Percentiles rank a stretch among this genome's conserved stretches.
These are phyloP conservation scores for Telopea speciosissima DNA, from an alignment of 177 flowering plant genomes.

Conservation along the genomic window DNA sequence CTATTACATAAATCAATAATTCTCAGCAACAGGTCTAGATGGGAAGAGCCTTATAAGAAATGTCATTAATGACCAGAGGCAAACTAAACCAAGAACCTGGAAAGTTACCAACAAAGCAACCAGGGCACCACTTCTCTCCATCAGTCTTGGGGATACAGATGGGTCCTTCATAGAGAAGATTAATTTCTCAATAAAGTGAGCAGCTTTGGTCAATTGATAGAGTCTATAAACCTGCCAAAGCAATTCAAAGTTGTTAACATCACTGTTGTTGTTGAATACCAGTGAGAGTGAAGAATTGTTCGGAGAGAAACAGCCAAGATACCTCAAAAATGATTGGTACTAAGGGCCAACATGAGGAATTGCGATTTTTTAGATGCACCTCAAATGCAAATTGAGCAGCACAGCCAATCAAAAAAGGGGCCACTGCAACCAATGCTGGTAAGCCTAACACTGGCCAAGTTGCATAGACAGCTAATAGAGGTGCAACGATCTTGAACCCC, in stretches of 20 bases:
- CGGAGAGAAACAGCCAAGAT: background rate
- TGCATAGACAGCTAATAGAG: conserved; percentile 50
- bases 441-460: conserved; percentile 71
- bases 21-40: conserved; percentile 84
- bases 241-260: conserved; percentile 12
- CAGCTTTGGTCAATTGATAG: conserved; percentile 74
- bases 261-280: background rate
- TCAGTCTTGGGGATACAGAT: conserved; percentile 31
- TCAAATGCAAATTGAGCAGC: conserved; percentile 63
- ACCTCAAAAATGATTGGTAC: conserved; percentile 93
- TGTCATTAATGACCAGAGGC: conserved; percentile 84
- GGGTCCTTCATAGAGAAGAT: conserved; percentile 46
- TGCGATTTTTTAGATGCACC: conserved; percentile 32
- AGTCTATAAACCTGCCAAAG: conserved; percentile 65
- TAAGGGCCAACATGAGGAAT: conserved; percentile 83
- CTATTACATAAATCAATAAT: conserved; percentile 34
- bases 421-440: conserved; percentile 51
- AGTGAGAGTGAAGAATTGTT: background rate
- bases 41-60: conserved; percentile 91
- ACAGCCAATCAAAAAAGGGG: conserved; percentile 69
- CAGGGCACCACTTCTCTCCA: conserved; percentile 50
- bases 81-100: conserved; percentile 61
- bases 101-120: conserved; percentile 54
- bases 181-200: conserved; percentile 51
- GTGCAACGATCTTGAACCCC: conserved; percentile 68